phyloP scores from a whole-genome alignment of 176 grass and related monocot species.

The Eremochloa ophiuroides region DNA sequence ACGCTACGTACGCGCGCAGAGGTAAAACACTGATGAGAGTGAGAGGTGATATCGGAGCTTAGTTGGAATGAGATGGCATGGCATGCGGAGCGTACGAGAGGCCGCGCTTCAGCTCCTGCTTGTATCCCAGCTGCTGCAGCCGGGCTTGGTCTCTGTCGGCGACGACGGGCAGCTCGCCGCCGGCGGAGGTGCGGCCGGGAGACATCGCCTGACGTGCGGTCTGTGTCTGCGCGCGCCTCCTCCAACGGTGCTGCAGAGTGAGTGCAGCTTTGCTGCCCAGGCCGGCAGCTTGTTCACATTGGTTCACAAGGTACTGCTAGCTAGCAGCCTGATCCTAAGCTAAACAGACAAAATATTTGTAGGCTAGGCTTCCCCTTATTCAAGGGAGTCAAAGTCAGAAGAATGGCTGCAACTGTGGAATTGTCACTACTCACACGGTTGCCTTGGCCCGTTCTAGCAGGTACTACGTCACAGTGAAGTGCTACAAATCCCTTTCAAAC shows the following conservation, averaged over 20 bases:
- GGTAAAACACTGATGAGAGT: not conserved
- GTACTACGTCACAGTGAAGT: not conserved
- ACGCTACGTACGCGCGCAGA: constrained; percentile 27
- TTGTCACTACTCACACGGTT: not conserved
- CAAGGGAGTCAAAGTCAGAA: not conserved
- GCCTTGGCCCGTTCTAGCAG: too few relatives aligned
- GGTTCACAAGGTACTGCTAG: too few relatives aligned
- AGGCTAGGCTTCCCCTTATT: not conserved
- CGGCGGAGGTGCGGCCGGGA: not conserved
- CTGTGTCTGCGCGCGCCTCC: not conserved
- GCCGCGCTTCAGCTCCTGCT: constrained; percentile 72
- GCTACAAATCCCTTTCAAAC: not conserved
- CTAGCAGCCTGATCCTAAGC: too few relatives aligned
- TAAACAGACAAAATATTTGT: too few relatives aligned
- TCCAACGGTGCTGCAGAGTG: not conserved
- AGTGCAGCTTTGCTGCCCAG: too few relatives aligned
- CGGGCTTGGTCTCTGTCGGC: not conserved
- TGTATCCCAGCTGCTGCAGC: constrained; percentile 42
- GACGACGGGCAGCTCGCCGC: not conserved
- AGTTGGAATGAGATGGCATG: too few relatives aligned
- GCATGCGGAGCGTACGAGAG: constrained; percentile 36
- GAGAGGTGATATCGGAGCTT: not conserved
- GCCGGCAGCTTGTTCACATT: too few relatives aligned
- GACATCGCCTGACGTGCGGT: not conserved
- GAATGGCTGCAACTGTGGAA: not conserved